These are phyloP conservation scores for Taphrina communis DNA, from an alignment of 1,139 yeast species.

Conservation along the genomic window DNA sequence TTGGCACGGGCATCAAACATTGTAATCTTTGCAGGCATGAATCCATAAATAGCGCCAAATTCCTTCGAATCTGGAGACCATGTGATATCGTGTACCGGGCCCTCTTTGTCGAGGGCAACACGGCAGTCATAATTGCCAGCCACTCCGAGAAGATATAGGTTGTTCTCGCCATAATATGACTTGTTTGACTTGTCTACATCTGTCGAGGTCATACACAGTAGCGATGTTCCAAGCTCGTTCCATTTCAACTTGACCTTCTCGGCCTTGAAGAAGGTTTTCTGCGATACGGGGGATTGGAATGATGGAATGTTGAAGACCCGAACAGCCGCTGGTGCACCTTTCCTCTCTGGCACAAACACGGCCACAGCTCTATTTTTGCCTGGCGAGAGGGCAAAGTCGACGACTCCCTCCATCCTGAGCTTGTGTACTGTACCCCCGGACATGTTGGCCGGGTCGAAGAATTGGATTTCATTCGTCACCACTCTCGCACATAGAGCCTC, in stretches of 20 bases:
- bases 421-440: conserved; percentile 60
- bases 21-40: conserved; percentile 94
- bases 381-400: conserved; percentile 74
- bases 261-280: conserved; percentile 91
- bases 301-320: conserved; percentile 76
- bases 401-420: conserved; percentile 66
- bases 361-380: conserved; percentile 93
- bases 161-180: conserved; percentile 96
- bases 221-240: conserved; percentile 93
- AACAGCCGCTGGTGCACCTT: conserved; percentile 86
- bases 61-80: conserved; percentile 98
- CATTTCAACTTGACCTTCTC: conserved; percentile 90
- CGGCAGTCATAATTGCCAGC: conserved; percentile 92
- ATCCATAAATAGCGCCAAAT: conserved; percentile 96
- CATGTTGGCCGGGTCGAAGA: conserved; percentile 64
- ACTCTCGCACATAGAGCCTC: conserved; percentile 73
- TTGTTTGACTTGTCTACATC: conserved; percentile 94
- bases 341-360: conserved; percentile 82
- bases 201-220: conserved; percentile 89
- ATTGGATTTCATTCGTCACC: conserved; percentile 70
- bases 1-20: conserved; percentile 95
- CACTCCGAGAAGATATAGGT: conserved; percentile 84
- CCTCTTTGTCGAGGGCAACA: conserved; percentile 84
- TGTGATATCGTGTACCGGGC: conserved; percentile 95
- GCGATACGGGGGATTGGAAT: conserved; percentile 79